phyloP scores from a whole-genome alignment of 345 rosid genomes.

The Fremontodendron californicum region DNA sequence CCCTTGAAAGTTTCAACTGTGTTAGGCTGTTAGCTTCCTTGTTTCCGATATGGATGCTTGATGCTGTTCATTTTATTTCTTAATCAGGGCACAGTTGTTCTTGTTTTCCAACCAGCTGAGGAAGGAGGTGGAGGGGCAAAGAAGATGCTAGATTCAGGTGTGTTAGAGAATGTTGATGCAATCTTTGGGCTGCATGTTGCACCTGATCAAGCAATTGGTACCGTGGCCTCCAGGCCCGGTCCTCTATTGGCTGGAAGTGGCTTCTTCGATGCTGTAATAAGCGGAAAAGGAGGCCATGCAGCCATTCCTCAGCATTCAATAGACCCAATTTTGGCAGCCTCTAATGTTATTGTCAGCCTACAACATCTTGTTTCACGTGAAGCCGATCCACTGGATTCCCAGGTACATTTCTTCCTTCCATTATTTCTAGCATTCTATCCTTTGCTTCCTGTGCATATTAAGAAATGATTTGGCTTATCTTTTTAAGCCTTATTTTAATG shows the following conservation, averaged over 20 bases:
- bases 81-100: slow-evolving; percentile 74
- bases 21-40: neutral
- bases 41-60: neutral
- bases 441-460: neutral
- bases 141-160: slow-evolving; percentile 61
- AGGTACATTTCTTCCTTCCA: slow-evolving; percentile 37
- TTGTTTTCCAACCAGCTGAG: slow-evolving; percentile 93
- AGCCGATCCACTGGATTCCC: slow-evolving; percentile 83
- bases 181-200: slow-evolving; percentile 73
- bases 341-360: slow-evolving; percentile 65
- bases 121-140: slow-evolving; percentile 96
- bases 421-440: neutral
- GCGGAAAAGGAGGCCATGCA: slow-evolving; percentile 84
- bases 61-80: slow-evolving; percentile 2
- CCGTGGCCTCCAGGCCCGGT: slow-evolving; percentile 59
- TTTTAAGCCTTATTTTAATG: neutral
- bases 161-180: slow-evolving; percentile 58
- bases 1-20: neutral
- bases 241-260: slow-evolving; percentile 71
- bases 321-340: slow-evolving; percentile 82
- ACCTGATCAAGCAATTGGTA: slow-evolving; percentile 33
- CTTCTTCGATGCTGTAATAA: slow-evolving; percentile 70
- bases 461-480: neutral
- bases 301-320: slow-evolving; percentile 77
- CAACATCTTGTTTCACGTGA: slow-evolving; percentile 89